Base-by-base conservation (phyloP, 345 rosid genomes). In the Melaleuca quinquenervia region DNA sequence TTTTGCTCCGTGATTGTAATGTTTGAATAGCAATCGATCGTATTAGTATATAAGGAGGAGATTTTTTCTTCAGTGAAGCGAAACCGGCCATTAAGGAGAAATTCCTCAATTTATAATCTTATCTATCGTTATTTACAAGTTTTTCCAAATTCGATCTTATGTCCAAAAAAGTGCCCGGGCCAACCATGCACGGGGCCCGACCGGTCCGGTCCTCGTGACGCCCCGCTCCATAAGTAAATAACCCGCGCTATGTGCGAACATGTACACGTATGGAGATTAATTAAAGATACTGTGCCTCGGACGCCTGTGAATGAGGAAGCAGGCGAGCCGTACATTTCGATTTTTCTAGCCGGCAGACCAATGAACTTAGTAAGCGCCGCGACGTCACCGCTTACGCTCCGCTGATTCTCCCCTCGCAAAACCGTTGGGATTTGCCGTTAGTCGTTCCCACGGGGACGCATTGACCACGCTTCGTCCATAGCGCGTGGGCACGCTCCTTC, bases 201-300 rank as follows among this genome's bases (percentile, higher is more conserved):
- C n/a, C n/a, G n/a, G n/a, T n/a, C n/a, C n/a, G n/a, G n/a, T n/a
- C n/a, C n/a, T n/a, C n/a, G n/a, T n/a, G 41, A 41, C 41, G 18
- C 36, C 0, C n/a, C 18, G 2, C 0, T 6, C 0, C 4, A n/a
- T 14, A n/a, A 7, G 32, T 58, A n/a, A 58, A 58, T 58, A 12
- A 58, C 0, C 3, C n/a, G n/a, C 1, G n/a, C 0, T 0, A 3
- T n/a, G 52, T 2, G 18, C 16, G 15, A 14, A 12, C 15, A 51
- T 14, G 52, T 14, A 51, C 52, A 13, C 4, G 1, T 3, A 14
- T 51, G 18, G 52, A 29, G 41, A 27, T 27, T 62, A 27, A 62
- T 62, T 2, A 5, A 1, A 27, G 75, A 1, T 16, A 15, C 6
- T 3, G 45, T 45, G 18, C 32, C 45, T 32, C 7, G 24, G 45